Conservation (phyloP, 1,139 yeast genomes). For the Saccharomyces hybrid region DNA sequence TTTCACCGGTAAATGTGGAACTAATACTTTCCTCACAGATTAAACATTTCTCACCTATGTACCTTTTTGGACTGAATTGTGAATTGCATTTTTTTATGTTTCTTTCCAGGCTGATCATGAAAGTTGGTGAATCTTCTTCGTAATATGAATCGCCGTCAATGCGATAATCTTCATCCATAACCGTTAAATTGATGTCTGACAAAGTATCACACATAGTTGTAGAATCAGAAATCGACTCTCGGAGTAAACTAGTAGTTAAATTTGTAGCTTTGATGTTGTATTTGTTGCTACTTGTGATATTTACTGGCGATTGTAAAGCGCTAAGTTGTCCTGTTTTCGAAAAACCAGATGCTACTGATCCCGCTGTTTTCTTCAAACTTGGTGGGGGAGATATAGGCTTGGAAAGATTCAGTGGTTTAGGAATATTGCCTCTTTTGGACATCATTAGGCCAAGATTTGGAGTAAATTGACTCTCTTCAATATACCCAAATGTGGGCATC, state of each 20-base stretch:
- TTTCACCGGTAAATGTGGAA: constrained; percentile 31
- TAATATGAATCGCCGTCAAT: constrained; percentile 11
- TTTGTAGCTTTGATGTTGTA: constrained; percentile 2
- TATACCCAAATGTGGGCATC: not conserved
- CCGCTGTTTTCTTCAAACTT: constrained; percentile 8
- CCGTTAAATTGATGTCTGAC: not conserved
- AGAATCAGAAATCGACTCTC: constrained; percentile 1
- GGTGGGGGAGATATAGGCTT: constrained; percentile 19
- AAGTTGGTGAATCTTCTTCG: constrained; percentile 21
- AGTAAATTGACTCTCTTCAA: not conserved
- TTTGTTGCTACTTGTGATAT: not conserved
- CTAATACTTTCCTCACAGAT: constrained; percentile 34
- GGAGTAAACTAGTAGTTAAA: constrained; percentile 4
- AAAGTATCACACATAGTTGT: constrained; percentile 1
- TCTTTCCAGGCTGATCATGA: constrained; percentile 4
- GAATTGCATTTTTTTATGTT: constrained; percentile 3
- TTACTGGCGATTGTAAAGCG: constrained; percentile 8
- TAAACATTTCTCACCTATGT: constrained; percentile 27
- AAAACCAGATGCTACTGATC: not conserved
- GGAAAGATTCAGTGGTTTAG: constrained; percentile 19
- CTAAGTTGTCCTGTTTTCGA: not conserved
- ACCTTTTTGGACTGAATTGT: constrained; percentile 18
- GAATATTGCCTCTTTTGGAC: constrained; percentile 13
- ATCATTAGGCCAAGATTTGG: constrained; percentile 2
- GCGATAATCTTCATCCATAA: constrained; percentile 5